Conservation (phyloP, 1,284 basidiomycete genomes). For the Apiotrichum mycotoxinovorans region DNA sequence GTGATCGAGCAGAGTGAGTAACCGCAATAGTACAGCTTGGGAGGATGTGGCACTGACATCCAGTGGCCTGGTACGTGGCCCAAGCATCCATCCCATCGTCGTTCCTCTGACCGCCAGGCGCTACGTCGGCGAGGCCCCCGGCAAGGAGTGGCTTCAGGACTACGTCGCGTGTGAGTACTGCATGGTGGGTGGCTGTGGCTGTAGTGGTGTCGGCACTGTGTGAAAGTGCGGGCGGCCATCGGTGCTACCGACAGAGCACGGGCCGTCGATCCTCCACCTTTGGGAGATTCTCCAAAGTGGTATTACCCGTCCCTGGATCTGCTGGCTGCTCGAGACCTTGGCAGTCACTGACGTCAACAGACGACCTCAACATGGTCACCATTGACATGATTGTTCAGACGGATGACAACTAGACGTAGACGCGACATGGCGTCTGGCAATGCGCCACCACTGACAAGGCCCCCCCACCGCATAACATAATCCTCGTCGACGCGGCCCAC, state of each 20-base stretch:
- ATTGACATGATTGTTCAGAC: slow-evolving; percentile 39
- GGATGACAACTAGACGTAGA: slow-evolving; percentile 18
- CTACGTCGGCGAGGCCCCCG: slow-evolving; percentile 24
- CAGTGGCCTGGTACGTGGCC: slow-evolving; percentile 19
- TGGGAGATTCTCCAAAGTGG: no score
- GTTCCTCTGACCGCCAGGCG: slow-evolving; percentile 24
- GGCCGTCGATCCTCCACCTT: background rate
- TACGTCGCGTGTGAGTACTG: slow-evolving; percentile 35
- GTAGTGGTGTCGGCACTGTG: background rate
- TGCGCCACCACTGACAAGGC: no score
- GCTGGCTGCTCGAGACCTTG: no score
- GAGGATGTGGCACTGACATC: slow-evolving; percentile 15
- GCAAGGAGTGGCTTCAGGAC: slow-evolving; percentile 33
- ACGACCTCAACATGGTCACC: slow-evolving; percentile 47
- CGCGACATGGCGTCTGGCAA: no score
- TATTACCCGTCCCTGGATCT: no score
- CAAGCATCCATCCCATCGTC: no score
- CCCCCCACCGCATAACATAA: no score
- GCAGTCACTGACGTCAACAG: slow-evolving; percentile 2
- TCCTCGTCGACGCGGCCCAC: no score
- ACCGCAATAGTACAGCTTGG: background rate
- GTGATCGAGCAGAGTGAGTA: slow-evolving; percentile 15
- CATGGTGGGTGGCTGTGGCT: background rate
- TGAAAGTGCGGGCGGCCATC: background rate
- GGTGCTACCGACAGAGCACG: background rate